Base-by-base conservation (phyloP, 805 yeast species). In the Hanseniaspora vineae region DNA sequence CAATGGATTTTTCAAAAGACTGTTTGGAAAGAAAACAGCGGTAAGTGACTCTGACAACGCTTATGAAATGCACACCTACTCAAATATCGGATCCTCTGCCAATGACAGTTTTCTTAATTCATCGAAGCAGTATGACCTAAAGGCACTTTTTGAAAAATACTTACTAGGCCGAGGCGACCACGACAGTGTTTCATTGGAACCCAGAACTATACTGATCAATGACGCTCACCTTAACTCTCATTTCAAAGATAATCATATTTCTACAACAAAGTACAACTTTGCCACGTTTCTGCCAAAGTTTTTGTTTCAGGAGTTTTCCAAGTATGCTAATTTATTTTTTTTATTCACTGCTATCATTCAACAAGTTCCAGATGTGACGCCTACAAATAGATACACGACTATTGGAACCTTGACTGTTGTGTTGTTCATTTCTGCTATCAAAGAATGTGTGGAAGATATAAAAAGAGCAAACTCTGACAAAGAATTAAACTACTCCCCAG, bases 311-410 rank as follows among this genome's bases (percentile, higher is more conserved):
- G 98, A 92, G 66, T 94, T 92, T 66, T 85, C 96, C 52, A 92
- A 90, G 65, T 94, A 92, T 62, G 97, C 99, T 11, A 92, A 92
- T 61, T 69, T 92, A 63, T 92, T 92, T 67, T 92, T 92, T 64
- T 68, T 92, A 46, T 85, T 86, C 68, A 92, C 99, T 0, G 84
- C 97, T 1, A 73, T 77, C 37, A 90, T 92, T 55, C 99, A 92
- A 68, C 99, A 92, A 64, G 97, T 92, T 12, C 99, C 99, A 3
- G 76, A 81, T 53, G 97, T 92, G 3, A 80, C 96, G 0, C 99
- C 99, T 12, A 92, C 97, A 0, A 92, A 92, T 66, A 69, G 97
- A 65, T 92, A 80, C 59, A 92, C 99, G 3, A 92, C 99, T 0
- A 84, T 92, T 42, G 94, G 95, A 44, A 94, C 99, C 0, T 72